Percentiles rank a stretch among this genome's conserved stretches.
These are phyloP conservation scores for Alternaria infectoria DNA, from an alignment of 2,329 filamentous ascomycete genomes.

Conservation along the genomic window DNA sequence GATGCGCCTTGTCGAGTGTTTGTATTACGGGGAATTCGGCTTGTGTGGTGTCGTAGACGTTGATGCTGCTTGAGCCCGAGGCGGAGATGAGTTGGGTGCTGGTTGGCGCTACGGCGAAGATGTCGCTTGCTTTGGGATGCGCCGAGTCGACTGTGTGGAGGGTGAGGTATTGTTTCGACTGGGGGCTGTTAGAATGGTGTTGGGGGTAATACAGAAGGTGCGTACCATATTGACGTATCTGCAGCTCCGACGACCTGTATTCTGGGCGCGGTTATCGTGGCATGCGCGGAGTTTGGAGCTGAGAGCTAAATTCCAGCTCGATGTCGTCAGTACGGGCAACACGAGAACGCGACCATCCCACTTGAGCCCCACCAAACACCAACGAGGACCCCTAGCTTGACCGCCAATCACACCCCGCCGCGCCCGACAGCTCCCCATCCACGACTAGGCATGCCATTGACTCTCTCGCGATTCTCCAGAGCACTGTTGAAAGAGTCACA, in stretches of 20 bases:
- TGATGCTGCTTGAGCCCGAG: conserved; percentile 74
- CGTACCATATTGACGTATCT: conserved; percentile 5
- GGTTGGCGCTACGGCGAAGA: conserved; percentile 83
- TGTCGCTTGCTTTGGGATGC: conserved; percentile 72
- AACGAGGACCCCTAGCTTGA: conserved; percentile 21
- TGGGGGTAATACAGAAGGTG: neutral
- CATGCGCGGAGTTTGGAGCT: conserved; percentile 1
- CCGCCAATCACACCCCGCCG: conserved; percentile 41
- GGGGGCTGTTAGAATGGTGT: conserved; percentile 14
- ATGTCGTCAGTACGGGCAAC: conserved; percentile 36
- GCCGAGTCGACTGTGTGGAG: conserved; percentile 89
- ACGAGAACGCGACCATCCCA: conserved; percentile 38
- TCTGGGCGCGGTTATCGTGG: neutral
- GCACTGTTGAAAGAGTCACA: conserved; percentile 12
- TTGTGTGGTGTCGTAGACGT: conserved; percentile 76
- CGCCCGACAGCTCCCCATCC: conserved; percentile 11
- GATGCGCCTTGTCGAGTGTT: conserved; percentile 79
- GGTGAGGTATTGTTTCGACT: conserved; percentile 99
- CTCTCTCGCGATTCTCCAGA: conserved; percentile 17
- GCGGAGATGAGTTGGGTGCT: conserved; percentile 77
- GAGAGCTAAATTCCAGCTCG: conserved; percentile 15
- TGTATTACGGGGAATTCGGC: conserved; percentile 78
- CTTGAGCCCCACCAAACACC: conserved; percentile 31
- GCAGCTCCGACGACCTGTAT: neutral
- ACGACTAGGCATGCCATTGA: conserved; percentile 35